Conservation (phyloP, 2,329 filamentous ascomycete genomes). For the Alternaria hordeiaustralica region DNA sequence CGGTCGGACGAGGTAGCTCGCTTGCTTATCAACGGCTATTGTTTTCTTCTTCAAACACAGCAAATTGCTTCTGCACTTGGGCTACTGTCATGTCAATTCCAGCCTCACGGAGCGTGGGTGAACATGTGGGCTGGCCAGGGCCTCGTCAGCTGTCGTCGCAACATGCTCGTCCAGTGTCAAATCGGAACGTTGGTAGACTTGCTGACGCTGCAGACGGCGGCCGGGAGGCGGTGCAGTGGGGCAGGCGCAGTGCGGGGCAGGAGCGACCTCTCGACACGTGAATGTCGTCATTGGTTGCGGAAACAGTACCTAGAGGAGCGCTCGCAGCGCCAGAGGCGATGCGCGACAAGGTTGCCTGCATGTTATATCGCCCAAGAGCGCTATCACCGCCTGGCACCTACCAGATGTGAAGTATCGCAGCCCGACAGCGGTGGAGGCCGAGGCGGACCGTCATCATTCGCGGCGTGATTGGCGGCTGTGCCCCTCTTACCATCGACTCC, state of each 20-base stretch:
- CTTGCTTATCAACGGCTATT: not conserved
- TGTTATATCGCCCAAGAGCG: not conserved
- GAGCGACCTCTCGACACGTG: constrained; percentile 5
- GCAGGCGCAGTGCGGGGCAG: constrained; percentile 25
- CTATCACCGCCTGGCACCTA: constrained; percentile 1
- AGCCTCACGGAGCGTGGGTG: not conserved
- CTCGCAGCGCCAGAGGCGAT: constrained; percentile 4
- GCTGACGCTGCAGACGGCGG: not conserved
- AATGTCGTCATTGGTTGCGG: constrained; percentile 23
- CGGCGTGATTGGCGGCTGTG: constrained; percentile 31
- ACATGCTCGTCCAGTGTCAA: not conserved
- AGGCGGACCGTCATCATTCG: constrained; percentile 29
- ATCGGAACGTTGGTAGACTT: not conserved
- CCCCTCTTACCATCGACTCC: constrained; percentile 29
- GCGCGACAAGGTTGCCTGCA: constrained; percentile 10
- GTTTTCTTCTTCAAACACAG: not conserved
- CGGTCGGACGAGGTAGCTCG: not conserved
- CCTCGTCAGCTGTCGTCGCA: not conserved
- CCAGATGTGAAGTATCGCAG: not conserved
- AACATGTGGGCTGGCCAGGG: not conserved
- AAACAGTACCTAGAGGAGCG: constrained; percentile 1
- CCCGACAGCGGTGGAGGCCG: constrained; percentile 17
- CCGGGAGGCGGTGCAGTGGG: constrained; percentile 5
- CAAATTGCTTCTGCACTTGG: not conserved
- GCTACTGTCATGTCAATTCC: not conserved